Evolutionary conservation across 441 rosid genomes (phyloP), one percentile per base, ranked within the genome.

Genomic region (Populus hybrid): DNA sequence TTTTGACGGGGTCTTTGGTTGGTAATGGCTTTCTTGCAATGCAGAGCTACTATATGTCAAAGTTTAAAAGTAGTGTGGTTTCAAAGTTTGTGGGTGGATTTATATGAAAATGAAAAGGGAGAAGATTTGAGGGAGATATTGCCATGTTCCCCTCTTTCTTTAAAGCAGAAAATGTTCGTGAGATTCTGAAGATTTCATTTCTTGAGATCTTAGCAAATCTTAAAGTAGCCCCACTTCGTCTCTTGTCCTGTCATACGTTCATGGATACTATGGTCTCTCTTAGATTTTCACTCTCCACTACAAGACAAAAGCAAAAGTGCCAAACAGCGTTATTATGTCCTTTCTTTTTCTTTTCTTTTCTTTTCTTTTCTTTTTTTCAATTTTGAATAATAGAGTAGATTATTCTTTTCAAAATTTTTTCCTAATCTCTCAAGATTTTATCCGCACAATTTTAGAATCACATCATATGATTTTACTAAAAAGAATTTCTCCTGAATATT

Each of bases 171-270:
- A 53, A 53, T 53, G 77, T 84, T 79, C 75, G 74, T 64, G 42
- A 76, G 90, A 89, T 84, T 83, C 82, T 77, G 89, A 78, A 84
- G 88, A 87, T 92, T 85, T 78, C 85, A 87, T 83, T 75, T 83
- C 82, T 85, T 82, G 77, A 90, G 89, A 92, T 90, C 90, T 92
- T 88, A 73, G 85, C 86, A 87, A 85, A 89, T 88, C 91, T 81
- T 81, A 72, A 69, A 64, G 40, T 45, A 72, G 80, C 69, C 79
- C 88, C 87, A 85, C 87, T 70, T 81, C 81, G 84, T 72, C 83
- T 64, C 53, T 74, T 77, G 89, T 86, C 88, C 79, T 18, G 78
- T 85, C 89, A 77, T 77, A 11, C 61, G 4, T 38, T 28, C 3
- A 6, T 40, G 18, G 26, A 42, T 42, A 4, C 29, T 38, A 12